phyloP scores from a whole-genome alignment of 495 filamentous ascomycete genomes.

The Xylaria intraflava region DNA sequence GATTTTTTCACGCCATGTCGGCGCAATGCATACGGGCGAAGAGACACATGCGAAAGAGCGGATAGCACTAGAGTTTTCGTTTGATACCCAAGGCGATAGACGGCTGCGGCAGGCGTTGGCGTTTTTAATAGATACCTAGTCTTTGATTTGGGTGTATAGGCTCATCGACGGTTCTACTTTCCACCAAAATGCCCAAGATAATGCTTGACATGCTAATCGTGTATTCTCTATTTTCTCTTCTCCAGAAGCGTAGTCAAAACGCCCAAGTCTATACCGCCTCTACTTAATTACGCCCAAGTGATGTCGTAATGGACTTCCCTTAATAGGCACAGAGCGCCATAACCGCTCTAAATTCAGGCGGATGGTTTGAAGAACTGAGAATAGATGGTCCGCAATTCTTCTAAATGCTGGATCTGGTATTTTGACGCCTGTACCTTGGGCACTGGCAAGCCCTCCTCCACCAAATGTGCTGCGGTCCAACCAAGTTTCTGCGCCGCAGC shows the following conservation, averaged over 20 bases:
- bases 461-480: conserved; percentile 75
- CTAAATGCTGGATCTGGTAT: conserved; percentile 62
- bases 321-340: no score
- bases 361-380: conserved; percentile 66
- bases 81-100: conserved; percentile 8
- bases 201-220: background rate
- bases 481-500: conserved; percentile 63
- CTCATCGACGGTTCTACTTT: background rate
- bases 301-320: background rate
- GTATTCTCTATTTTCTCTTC: background rate
- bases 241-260: background rate
- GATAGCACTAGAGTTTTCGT: conserved; percentile 2
- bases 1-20: no score
- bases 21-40: conserved; percentile 1
- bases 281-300: background rate
- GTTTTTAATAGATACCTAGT: background rate
- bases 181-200: background rate
- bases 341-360: background rate
- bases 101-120: background rate
- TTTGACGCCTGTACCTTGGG: conserved; percentile 56
- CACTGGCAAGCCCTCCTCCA: conserved; percentile 58
- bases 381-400: conserved; percentile 65
- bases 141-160: background rate
- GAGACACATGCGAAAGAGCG: background rate
- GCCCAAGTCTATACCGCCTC: background rate